Evolutionary conservation across 2,329 filamentous ascomycete species (phyloP), one percentile per base, ranked within the genome.

Genomic region (Hypoxylon sp.): DNA sequence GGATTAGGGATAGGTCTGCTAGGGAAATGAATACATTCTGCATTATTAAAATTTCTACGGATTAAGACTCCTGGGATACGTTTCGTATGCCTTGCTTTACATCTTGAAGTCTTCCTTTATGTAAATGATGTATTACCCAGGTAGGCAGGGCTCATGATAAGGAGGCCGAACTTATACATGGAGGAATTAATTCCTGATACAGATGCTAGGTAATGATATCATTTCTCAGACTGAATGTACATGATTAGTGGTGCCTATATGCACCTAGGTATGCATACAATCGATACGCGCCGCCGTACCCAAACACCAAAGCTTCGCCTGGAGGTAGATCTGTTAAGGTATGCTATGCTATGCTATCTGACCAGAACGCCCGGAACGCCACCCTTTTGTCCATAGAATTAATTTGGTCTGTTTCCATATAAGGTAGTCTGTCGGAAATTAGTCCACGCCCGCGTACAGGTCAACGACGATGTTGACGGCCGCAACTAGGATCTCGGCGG

Each of bases 401-500:
- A 41, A 7, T 50, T 19, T 48, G n/a, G 19, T 39, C 11, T 46
- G 27, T 27, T 21, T 25, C 21, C 2, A 14, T 29, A 27, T 12
- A 47, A n/a, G 5, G 5, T 8, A 9, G 12, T 14, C 23, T 14
- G n/a, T 34, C 34, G 37, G 27, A 45, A 30, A n/a, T 47, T 71
- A 77, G 54, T 78, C 75, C 21, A 75, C 75, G 27, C 75, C 76
- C 3, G 91, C 94, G 75, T 96, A 96, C 70, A 98, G 77, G 79
- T 98, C 96, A 32, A 98, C 96, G 29, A 97, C 87, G 69, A 99
- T 98, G 78, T 98, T 98, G 73, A 98, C 91, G 16, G 88, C 91
- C 1, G 94, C 94, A 50, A 98, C 94, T 6, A 97, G 81, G 67
- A 98, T 97, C 78, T 99, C 96, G 11, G 94, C 94, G 6, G 94